Conservation (phyloP, 805 yeast genomes). For the Candida wancherniae region DNA sequence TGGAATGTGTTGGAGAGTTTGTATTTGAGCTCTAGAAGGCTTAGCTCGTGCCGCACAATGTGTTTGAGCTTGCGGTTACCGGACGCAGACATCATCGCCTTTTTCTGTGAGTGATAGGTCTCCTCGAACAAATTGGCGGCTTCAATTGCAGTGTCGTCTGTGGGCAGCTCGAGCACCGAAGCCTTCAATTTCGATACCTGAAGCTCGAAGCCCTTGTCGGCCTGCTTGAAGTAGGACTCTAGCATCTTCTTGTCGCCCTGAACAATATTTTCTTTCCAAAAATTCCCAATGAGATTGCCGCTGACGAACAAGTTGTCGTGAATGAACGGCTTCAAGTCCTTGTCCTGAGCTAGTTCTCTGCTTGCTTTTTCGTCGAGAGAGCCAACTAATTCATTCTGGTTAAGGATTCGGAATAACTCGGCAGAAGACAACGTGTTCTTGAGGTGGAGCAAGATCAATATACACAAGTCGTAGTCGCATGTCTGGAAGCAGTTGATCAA, state of each 20-base stretch:
- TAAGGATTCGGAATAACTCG: slow-evolving; percentile 64
- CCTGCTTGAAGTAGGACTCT: slow-evolving; percentile 28
- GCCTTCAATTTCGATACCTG: slow-evolving; percentile 15
- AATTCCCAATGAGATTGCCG: slow-evolving; percentile 36
- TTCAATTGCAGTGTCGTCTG: slow-evolving; percentile 1
- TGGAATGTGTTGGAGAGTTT: slow-evolving; percentile 32
- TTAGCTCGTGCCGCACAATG: slow-evolving; percentile 25
- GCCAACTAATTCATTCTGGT: slow-evolving; percentile 36
- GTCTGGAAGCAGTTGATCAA: slow-evolving; percentile 60
- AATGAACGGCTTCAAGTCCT: slow-evolving; percentile 9
- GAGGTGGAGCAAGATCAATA: slow-evolving; percentile 52
- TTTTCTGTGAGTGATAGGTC: slow-evolving; percentile 20
- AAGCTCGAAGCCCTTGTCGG: slow-evolving; percentile 25
- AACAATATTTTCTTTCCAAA: slow-evolving; percentile 33
- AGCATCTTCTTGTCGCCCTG: slow-evolving; percentile 19
- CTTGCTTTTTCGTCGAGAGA: slow-evolving; percentile 28
- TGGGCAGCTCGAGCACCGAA: slow-evolving; percentile 15
- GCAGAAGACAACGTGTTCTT: slow-evolving; percentile 53
- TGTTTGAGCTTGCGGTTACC: slow-evolving; percentile 17
- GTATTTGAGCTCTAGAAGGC: slow-evolving; percentile 29
- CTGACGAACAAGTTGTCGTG: slow-evolving; percentile 24
- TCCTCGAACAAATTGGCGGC: slow-evolving; percentile 6
- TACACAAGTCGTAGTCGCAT: slow-evolving; percentile 55
- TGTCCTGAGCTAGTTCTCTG: slow-evolving; percentile 16
- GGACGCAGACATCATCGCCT: slow-evolving; percentile 16